Base-by-base conservation (phyloP, 208 protist species). In the Histomonas meleagridis region DNA sequence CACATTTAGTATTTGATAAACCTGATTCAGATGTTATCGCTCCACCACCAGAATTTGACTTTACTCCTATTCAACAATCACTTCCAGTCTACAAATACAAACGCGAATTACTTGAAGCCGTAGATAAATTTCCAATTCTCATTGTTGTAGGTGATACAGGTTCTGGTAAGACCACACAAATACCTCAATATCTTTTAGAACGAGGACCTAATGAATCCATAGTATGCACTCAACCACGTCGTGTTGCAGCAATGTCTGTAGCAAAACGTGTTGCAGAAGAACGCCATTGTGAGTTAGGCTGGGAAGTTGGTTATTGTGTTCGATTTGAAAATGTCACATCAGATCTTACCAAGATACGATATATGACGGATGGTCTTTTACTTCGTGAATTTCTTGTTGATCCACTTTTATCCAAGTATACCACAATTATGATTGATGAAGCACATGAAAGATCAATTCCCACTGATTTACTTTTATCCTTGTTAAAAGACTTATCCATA, bases 201-300 rank as follows among this genome's bases (percentile, higher is more conserved):
- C 40, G 40, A 55, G 18, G 46, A 18, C 43, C 76, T 5, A 57
- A 65, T 38, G 93, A 94, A 55, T 92, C 35, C 0, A 95, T 97
- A 51, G 95, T 94, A 0, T 98, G 97, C 93, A 98, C 97, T 26
- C 98, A 99, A 93, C 98, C 98, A n/a, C 95, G 98, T 9, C 95
- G 98, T 94, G 98, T 99, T 14, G 97, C 98, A 0, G 98, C 98
- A 10, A 98, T 97, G 55, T 97, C 95, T 28, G 97, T 99, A 0
- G 97, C 98, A 90, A 97, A 98, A 94, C 95, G 98, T 69, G 98
- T 99, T 10, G 97, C 98, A 9, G 96, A 98, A 92, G 98, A 99
- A 94, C 96, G 98, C 92, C 97, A 97, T 65, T 97, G 97, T 81
- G 92, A 92, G 16, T 92, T 99, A 0, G 98, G 98, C 55, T 94